Conservation (phyloP, 176 grass and related monocot species). For the Carex littledalei region DNA sequence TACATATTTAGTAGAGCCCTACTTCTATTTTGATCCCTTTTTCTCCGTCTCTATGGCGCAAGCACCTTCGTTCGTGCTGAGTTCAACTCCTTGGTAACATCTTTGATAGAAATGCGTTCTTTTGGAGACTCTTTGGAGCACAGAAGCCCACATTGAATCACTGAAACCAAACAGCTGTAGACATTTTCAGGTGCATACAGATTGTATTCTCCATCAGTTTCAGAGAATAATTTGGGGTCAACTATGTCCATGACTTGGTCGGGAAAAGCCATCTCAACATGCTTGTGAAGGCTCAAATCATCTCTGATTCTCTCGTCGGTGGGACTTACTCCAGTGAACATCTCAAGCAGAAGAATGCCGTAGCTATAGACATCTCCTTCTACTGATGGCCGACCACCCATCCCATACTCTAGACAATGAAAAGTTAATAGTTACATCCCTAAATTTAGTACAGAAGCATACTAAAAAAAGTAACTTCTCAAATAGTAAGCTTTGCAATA, state of each 20-base stretch:
- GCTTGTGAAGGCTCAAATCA: conserved; percentile 22
- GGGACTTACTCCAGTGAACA: neutral
- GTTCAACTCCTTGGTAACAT: conserved; percentile 16
- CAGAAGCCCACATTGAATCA: conserved; percentile 11
- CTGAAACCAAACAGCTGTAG: conserved; percentile 9
- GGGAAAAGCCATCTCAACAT: conserved; percentile 22
- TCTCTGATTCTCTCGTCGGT: conserved; percentile 23
- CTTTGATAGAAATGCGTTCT: conserved; percentile 22
- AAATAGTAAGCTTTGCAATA: neutral
- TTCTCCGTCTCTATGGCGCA: neutral
- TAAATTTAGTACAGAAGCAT: no score
- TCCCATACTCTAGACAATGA: conserved; percentile 30
- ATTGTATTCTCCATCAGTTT: neutral
- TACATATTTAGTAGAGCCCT: neutral
- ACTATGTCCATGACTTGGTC: conserved; percentile 18
- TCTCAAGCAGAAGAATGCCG: neutral
- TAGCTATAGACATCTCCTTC: conserved; percentile 35
- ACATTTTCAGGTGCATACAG: neutral
- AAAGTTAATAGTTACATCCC: neutral
- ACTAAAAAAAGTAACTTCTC: neutral
- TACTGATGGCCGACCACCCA: conserved; percentile 22
- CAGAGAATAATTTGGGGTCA: conserved; percentile 13
- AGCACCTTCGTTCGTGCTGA: conserved; percentile 23
- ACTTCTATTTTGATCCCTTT: no score
- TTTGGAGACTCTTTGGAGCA: conserved; percentile 25